Conservation (phyloP, 1,284 basidiomycete species). For the Sanguinoderma infundibulare region DNA sequence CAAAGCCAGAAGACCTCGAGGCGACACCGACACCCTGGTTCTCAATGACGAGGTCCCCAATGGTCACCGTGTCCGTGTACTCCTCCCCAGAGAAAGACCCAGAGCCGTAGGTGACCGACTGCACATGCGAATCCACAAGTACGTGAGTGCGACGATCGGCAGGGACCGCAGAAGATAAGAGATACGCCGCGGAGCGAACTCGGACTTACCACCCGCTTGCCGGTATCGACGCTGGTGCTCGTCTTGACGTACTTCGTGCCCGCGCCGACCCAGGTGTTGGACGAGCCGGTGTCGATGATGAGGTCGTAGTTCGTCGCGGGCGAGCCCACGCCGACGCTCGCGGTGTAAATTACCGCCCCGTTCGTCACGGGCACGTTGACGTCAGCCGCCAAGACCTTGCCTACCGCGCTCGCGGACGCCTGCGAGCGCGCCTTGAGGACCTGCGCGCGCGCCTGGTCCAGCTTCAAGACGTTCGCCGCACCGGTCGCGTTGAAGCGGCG, state of each 20-base stretch:
- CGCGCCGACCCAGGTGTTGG: constrained; percentile 72
- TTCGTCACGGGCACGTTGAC: constrained; percentile 32
- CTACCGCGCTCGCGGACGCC: constrained; percentile 8
- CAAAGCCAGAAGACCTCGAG: constrained; percentile 38
- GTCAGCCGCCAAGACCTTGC: constrained; percentile 28
- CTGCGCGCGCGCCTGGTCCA: constrained; percentile 32
- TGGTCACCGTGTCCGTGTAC: constrained; percentile 47
- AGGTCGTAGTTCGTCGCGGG: constrained; percentile 32
- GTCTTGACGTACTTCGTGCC: constrained; percentile 46
- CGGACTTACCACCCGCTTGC: constrained; percentile 21
- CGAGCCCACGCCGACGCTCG: constrained; percentile 30
- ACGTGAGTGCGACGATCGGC: neutral
- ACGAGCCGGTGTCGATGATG: constrained; percentile 40
- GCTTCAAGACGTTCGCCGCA: constrained; percentile 22
- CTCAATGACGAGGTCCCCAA: constrained; percentile 27
- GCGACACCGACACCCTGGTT: constrained; percentile 52
- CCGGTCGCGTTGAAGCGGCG: constrained; percentile 31
- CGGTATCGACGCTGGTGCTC: constrained; percentile 43
- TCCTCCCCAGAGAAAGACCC: constrained; percentile 27
- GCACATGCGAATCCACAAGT: neutral
- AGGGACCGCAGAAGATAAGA: neutral
- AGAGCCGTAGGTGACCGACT: constrained; percentile 29
- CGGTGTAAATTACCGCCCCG: constrained; percentile 30
- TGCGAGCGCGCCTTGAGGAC: constrained; percentile 24
- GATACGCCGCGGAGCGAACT: constrained; percentile 4